phyloP scores from a whole-genome alignment of 2,329 filamentous ascomycete genomes.

The Alternaria sp. region DNA sequence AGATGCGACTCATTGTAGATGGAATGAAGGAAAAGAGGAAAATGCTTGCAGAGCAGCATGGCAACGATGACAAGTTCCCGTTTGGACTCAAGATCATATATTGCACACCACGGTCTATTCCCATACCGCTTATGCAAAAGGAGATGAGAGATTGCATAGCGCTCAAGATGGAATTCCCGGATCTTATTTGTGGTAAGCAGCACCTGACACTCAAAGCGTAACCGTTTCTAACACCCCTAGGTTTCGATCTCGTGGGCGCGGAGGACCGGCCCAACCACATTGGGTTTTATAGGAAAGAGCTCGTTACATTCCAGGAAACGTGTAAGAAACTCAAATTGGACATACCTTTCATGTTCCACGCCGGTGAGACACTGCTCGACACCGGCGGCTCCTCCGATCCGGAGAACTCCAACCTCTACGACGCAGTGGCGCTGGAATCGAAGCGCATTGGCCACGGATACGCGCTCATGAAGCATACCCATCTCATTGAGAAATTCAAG shows the following conservation, averaged over 20 bases:
- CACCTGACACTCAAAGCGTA: not conserved
- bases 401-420: constrained; percentile 67
- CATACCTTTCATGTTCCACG: constrained; percentile 78
- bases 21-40: constrained; percentile 59
- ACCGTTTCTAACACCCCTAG: constrained; percentile 45
- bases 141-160: constrained; percentile 67
- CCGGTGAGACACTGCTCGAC: constrained; percentile 73
- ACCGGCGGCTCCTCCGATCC: constrained; percentile 66
- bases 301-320: constrained; percentile 62
- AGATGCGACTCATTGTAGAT: constrained; percentile 58
- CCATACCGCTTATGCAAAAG: constrained; percentile 53
- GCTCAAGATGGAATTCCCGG: constrained; percentile 63
- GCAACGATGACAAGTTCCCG: constrained; percentile 56
- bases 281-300: constrained; percentile 63
- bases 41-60: constrained; percentile 44
- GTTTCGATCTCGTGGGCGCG: constrained; percentile 72
- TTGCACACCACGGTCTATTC: constrained; percentile 70
- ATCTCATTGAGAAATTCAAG: constrained; percentile 70
- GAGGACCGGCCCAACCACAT: constrained; percentile 69
- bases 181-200: constrained; percentile 67
- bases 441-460: constrained; percentile 79
- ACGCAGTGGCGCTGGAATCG: constrained; percentile 69
- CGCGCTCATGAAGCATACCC: constrained; percentile 67
- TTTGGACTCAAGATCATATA: constrained; percentile 74
- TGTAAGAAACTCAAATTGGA: constrained; percentile 59